Evolutionary conservation across 805 yeast species (phyloP).

Genomic region (Pichia paraexigua): DNA sequence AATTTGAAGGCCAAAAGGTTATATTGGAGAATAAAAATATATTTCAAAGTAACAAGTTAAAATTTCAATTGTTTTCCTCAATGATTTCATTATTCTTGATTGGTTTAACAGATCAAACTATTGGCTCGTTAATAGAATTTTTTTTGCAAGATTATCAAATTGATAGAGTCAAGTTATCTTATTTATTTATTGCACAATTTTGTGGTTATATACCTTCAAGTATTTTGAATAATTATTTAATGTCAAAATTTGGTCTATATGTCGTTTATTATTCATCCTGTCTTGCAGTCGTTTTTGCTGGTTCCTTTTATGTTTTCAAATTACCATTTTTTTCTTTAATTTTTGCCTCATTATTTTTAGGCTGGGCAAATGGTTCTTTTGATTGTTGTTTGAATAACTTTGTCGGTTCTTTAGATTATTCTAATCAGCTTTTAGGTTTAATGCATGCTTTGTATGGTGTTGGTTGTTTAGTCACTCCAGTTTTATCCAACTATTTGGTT

Average conservation of each 20-base stretch:
- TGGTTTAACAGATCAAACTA: conserved; percentile 54
- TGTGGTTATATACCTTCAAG: conserved; percentile 51
- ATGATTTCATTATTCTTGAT: conserved; percentile 35
- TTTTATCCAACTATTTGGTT: conserved; percentile 35
- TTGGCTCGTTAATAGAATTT: conserved; percentile 52
- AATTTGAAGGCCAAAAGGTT: conserved; percentile 19
- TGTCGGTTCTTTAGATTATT: conserved; percentile 38
- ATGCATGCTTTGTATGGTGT: conserved; percentile 47
- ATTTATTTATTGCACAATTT: conserved; percentile 44
- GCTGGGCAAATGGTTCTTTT: conserved; percentile 48
- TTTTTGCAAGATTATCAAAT: conserved; percentile 40
- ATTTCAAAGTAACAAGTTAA: conserved; percentile 30
- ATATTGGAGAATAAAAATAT: conserved; percentile 34
- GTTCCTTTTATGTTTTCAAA: conserved; percentile 29
- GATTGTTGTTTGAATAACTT: conserved; percentile 52
- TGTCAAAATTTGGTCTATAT: conserved; percentile 37
- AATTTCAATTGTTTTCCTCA: conserved; percentile 35
- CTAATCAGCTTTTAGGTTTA: conserved; percentile 43
- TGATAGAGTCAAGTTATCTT: conserved; percentile 40
- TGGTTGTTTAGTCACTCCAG: conserved; percentile 46
- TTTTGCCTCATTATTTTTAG: conserved; percentile 33
- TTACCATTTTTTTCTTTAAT: conserved; percentile 38
- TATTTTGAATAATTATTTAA: conserved; percentile 36
- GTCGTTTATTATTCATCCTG: conserved; percentile 33
- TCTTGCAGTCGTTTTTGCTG: conserved; percentile 2